Evolutionary conservation across 768 basidiomycete genomes (phyloP), one percentile per base, ranked within the genome.

Genomic region (Kwoniella sp.): DNA sequence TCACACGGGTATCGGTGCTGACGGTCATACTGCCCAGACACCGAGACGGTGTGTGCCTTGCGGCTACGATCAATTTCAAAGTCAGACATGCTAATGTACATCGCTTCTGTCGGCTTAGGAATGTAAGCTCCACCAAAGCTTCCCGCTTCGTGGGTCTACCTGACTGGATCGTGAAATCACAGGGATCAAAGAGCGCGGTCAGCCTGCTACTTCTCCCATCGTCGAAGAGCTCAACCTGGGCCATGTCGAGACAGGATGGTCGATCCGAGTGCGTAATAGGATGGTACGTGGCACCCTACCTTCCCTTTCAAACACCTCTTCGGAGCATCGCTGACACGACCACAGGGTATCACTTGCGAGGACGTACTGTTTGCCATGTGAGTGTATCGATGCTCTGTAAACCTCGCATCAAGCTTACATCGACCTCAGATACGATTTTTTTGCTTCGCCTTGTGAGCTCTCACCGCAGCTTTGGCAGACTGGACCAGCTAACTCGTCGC

Each of bases 131-230:
- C n/a, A n/a, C n/a, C n/a, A n/a, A n/a, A n/a, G n/a, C n/a, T n/a
- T n/a, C n/a, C n/a, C n/a, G n/a, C n/a, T n/a, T n/a, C n/a, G n/a
- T n/a, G n/a, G n/a, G n/a, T n/a, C n/a, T n/a, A n/a, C n/a, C n/a
- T n/a, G n/a, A n/a, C n/a, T n/a, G n/a, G n/a, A n/a, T n/a, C n/a
- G n/a, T n/a, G n/a, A n/a, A n/a, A 2, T 3, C 9, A 11, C 38
- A 73, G 71, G 69, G 70, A 71, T 73, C 62, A 73, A 73, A 62
- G 72, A 73, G 55, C 47, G 72, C 20, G 72, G 72, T 42, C 72
- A 73, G 46, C 72, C 72, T 10, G 72, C 72, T n/a, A 73, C 72
- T 15, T 65, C 64, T 0, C 72, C 72, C 11, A 73, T 73, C 20
- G 70, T 71, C 9, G 72, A 73, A 53, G 72, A 73, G 40, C 38